phyloP scores from a whole-genome alignment of 1,284 basidiomycete species.

The Tremellales sp. region DNA sequence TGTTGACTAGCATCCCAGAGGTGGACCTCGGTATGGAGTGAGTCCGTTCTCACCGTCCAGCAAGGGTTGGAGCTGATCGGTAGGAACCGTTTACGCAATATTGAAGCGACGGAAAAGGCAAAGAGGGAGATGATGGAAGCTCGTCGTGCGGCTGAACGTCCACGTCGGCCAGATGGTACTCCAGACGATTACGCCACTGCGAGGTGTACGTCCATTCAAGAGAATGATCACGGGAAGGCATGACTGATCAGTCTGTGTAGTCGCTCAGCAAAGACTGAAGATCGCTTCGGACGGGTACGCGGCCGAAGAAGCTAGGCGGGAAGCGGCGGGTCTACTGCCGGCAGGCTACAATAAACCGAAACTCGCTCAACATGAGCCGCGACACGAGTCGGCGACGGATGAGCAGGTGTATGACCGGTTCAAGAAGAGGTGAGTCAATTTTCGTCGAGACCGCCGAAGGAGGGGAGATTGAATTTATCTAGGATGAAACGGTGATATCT shows the following conservation, averaged over 20 bases:
- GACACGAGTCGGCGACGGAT: constrained; percentile 76
- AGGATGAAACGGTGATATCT: neutral
- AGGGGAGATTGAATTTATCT: neutral
- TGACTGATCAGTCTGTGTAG: constrained; percentile 52
- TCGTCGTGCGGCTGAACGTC: constrained; percentile 39
- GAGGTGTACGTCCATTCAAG: constrained; percentile 61
- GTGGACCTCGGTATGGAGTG: constrained; percentile 98
- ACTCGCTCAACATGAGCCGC: constrained; percentile 37
- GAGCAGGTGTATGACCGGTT: constrained; percentile 65
- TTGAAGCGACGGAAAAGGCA: constrained; percentile 93
- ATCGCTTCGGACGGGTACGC: constrained; percentile 81
- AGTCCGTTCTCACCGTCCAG: constrained; percentile 51
- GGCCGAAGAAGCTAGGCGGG: constrained; percentile 73
- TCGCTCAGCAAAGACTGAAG: constrained; percentile 73
- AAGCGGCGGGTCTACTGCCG: constrained; percentile 69
- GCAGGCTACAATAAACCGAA: constrained; percentile 47
- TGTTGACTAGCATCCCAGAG: constrained; percentile 95
- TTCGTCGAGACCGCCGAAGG: neutral
- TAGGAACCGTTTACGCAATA: constrained; percentile 85
- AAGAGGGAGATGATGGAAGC: constrained; percentile 77
- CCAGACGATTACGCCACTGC: constrained; percentile 67
- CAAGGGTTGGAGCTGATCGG: neutral
- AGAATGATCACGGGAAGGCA: neutral
- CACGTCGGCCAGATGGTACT: constrained; percentile 50
- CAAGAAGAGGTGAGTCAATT: constrained; percentile 44